Percentiles rank a stretch among this genome's conserved stretches.
Conservation (phyloP, 2,329 filamentous ascomycete genomes). For the Geosmithia morbida region DNA sequence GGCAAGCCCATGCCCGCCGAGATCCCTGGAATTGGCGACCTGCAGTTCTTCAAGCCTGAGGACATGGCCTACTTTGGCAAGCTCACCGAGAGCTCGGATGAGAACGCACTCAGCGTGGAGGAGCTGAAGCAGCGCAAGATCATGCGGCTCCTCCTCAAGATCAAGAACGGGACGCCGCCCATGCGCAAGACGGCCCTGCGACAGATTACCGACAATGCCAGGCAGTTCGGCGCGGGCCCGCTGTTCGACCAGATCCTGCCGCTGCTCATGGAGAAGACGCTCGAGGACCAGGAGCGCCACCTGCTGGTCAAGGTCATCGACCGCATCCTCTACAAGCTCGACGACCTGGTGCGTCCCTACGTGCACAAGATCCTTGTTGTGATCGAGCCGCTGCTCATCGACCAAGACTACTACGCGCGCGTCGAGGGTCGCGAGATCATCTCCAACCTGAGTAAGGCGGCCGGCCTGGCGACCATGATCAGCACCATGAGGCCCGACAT, state of each 20-base stretch:
- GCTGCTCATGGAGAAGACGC: slow-evolving; percentile 91
- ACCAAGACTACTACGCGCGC: slow-evolving; percentile 97
- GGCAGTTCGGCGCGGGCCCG: slow-evolving; percentile 84
- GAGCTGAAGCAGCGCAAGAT: slow-evolving; percentile 97
- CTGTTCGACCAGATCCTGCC: slow-evolving; percentile 97
- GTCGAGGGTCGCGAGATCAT: slow-evolving; percentile 98
- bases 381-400: slow-evolving; percentile 96
- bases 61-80: slow-evolving; percentile 99
- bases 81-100: slow-evolving; percentile 84
- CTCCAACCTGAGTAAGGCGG: slow-evolving; percentile 92
- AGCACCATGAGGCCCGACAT: slow-evolving; percentile 98
- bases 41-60: slow-evolving; percentile 97
- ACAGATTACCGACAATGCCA: slow-evolving; percentile 93
- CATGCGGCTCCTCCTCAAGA: slow-evolving; percentile 89
- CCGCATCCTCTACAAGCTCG: slow-evolving; percentile 93
- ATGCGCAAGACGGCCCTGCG: slow-evolving; percentile 97
- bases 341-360: slow-evolving; percentile 89
- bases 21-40: slow-evolving; percentile 87
- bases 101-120: slow-evolving; percentile 82
- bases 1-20: slow-evolving; percentile 89
- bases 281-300: slow-evolving; percentile 97
- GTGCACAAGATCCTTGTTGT: slow-evolving; percentile 98
- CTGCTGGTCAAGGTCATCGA: slow-evolving; percentile 98
- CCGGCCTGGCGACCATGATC: slow-evolving; percentile 96
- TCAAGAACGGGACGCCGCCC: slow-evolving; percentile 97